Percentiles rank a stretch among this genome's conserved stretches.
Evolutionary conservation across 2,329 filamentous ascomycete species (phyloP).

Genomic region (Neopestalotiopsis sp.): DNA sequence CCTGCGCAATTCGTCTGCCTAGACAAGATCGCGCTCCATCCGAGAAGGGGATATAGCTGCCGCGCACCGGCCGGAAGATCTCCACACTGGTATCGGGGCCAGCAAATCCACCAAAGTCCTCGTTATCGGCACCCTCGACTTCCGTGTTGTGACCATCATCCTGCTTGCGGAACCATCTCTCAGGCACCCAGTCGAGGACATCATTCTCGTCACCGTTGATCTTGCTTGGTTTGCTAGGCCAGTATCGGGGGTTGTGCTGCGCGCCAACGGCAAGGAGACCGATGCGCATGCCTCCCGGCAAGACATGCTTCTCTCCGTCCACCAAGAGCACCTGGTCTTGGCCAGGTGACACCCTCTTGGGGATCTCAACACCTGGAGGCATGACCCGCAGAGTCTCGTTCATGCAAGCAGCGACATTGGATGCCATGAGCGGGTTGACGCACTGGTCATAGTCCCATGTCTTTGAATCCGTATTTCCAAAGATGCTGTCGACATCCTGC

Average conservation of each 20-base stretch:
- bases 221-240: constrained; percentile 62
- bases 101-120: constrained; percentile 63
- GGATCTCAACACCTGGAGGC: constrained; percentile 73
- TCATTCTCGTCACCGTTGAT: constrained; percentile 54
- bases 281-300: constrained; percentile 60
- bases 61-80: constrained; percentile 64
- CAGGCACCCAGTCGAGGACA: constrained; percentile 71
- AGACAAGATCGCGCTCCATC: constrained; percentile 63
- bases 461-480: constrained; percentile 60
- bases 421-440: constrained; percentile 68
- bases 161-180: constrained; percentile 67
- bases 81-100: constrained; percentile 65
- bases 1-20: constrained; percentile 62
- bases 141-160: constrained; percentile 18
- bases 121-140: constrained; percentile 44
- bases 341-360: constrained; percentile 62
- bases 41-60: constrained; percentile 63
- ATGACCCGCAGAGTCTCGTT: constrained; percentile 78
- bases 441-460: constrained; percentile 75
- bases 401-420: constrained; percentile 75
- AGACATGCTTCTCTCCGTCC: constrained; percentile 48
- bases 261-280: constrained; percentile 59
- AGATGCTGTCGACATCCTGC: constrained; percentile 68
- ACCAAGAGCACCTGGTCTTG: constrained; percentile 63
- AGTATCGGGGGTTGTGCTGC: constrained; percentile 75